Evolutionary conservation across 768 basidiomycete species (phyloP), one percentile per base, ranked within the genome.

Genomic region (Macrolepiota dolichaula): DNA sequence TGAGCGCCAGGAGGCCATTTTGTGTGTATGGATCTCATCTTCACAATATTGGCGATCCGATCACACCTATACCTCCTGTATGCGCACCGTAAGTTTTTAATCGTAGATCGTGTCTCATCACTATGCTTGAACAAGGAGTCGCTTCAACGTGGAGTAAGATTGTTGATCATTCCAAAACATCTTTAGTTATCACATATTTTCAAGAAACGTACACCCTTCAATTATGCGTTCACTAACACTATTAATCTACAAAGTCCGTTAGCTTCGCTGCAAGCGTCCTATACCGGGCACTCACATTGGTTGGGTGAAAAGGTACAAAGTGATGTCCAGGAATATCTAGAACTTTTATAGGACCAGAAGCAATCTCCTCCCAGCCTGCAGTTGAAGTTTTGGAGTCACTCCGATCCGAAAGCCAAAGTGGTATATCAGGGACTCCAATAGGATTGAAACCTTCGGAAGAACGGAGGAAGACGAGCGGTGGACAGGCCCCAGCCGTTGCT

Each of bases 281-380:
- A 12, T 12, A 2, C 36, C 12, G 46, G 19, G 11, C 52, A 67
- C 74, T 11, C 63, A 89, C 89, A 67, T 86, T 80, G 9, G 64
- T 62, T 9, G 70, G 62, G 50, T 79, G 73, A 67, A 91, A 90
- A 0, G 81, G 75, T 63, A 80, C 70, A 62, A 90, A 89, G 63
- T 91, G 89, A 68, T 89, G 71, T 0, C 89, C 89, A 0, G 87
- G 84, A 3, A 90, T 82, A 62, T 85, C 81, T 44, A 83, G 67
- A 1, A 81, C 73, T 40, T 77, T 74, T 0, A 88, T 59, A 5
- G 67, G 32, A 9, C 51, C 61, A 3, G 74, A 75, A 0, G 78
- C 70, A 9, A 85, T 63, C 0, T 47, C 63, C 56, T 82, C 78
- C 88, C 89, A 90, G 22, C 74, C 80, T 0, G 54, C 62, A 0